Evolutionary conservation across 1,139 yeast genomes (phyloP).

Genomic region (Eremothecium cymbalariae): DNA sequence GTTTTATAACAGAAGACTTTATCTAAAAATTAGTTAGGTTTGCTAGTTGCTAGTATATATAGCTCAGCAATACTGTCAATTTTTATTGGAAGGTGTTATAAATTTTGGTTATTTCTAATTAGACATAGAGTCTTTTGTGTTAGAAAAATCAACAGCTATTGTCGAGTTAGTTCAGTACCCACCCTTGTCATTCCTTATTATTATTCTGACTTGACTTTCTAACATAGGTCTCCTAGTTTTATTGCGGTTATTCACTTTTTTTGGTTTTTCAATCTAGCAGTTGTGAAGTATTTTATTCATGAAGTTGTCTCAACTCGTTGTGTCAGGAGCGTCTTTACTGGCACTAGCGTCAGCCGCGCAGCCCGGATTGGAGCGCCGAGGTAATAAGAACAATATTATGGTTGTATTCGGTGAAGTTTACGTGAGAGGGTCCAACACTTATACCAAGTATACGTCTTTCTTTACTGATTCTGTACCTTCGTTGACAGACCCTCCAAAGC

Average conservation of each 20-base stretch:
- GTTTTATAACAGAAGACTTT: too few species aligned
- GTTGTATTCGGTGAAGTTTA: neutral
- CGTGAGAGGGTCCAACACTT: neutral
- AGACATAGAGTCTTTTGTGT: too few species aligned
- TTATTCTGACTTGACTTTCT: too few species aligned
- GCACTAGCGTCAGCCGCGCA: neutral
- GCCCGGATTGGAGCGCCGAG: neutral
- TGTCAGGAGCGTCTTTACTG: constrained; percentile 1
- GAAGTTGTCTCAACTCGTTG: neutral
- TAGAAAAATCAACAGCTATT: too few species aligned
- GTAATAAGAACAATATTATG: neutral
- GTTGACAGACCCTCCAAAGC: neutral
- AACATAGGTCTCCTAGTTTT: too few species aligned
- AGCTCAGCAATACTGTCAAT: too few species aligned
- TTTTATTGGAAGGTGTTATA: too few species aligned
- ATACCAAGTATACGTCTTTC: neutral
- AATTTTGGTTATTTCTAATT: too few species aligned
- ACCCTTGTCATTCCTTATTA: constrained; percentile 1
- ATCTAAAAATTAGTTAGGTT: too few species aligned
- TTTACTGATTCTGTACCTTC: neutral
- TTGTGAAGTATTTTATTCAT: neutral
- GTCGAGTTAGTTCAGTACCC: too few species aligned
- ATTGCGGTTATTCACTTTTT: too few species aligned
- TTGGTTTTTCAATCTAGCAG: neutral
- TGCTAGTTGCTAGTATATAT: too few species aligned